Evolutionary conservation across 805 yeast species (phyloP), one percentile per base, ranked within the genome.

Genomic region (Saccharomycopsis fermentans): DNA sequence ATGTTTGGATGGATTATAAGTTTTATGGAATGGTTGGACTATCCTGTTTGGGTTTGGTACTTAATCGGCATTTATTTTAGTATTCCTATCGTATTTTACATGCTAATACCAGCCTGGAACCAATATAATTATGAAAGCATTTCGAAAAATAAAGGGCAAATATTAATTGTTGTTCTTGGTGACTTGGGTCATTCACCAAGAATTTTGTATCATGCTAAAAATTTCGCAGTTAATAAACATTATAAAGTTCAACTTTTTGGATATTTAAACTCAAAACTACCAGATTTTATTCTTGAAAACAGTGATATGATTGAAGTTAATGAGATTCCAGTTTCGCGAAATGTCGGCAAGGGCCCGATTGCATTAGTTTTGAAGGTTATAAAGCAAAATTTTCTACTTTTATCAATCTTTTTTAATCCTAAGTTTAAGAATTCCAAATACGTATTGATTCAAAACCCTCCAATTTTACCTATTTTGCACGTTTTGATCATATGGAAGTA

Each of bases 171-270:
- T 62, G 99, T 94, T 1, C 73, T 94, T 19, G 99, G 99, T 1
- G 98, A 92, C 68, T 68, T 94, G 57, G 97, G 96, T 14, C 96
- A 90, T 67, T 91, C 97, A 0, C 99, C 99, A 6, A 77, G 99
- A 60, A 94, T 92, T 87, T 79, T 85, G 64, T 87, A 92, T 71
- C 99, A 94, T 69, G 96, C 96, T 0, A 72, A 77, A 59, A 85
- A 92, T 57, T 83, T 94, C 65, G 79, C 86, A n/a, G 70, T 76
- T 35, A 66, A 70, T 1, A 70, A 74, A 17, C 94, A 90, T 0
- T 86, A 84, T 69, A 74, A 76, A 52, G 98, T 94, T 3, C 88
- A 86, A 59, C 70, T 94, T 36, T 87, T 96, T 69, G 99, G 99
- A 0, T 92, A 91, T 65, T 63, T 83, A 0, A 87, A 84, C 58